Evolutionary conservation across 352 stramenopile genomes (phyloP), one percentile per base, ranked within the genome.

Genomic region (Elongisporangium senticosum): DNA sequence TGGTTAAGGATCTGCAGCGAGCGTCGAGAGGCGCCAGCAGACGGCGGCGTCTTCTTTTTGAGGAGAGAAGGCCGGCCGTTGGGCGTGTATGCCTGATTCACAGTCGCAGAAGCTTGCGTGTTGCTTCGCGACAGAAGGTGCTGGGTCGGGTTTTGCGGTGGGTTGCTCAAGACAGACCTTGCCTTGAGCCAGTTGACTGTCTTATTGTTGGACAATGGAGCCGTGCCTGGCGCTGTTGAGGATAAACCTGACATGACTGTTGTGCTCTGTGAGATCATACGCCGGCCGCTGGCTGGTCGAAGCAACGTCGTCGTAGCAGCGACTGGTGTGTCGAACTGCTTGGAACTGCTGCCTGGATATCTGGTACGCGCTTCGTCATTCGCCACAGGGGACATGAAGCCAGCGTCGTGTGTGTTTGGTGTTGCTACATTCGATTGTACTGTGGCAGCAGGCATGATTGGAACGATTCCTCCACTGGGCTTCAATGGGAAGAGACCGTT

Each of bases 1-100:
- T 92, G 77, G 66, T 84, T 94, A 23, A 94, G 65, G 55, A 94
- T 94, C 59, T 94, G 83, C 19, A 94, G 71, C 26, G 82, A 90
- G 37, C 84, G 65, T 11, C 80, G 61, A 21, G 84, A 94, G 1
- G 84, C 74, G 11, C 80, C 80, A 0, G 77, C 83, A 4, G 78
- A 85, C 39, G 80, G 80, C 6, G 80, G 83, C 56, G 83, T 89
- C 67, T 79, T 80, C 63, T 76, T 82, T 47, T 75, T 73, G 47
- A 79, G 53, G 6, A 71, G 66, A 62, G 63, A 58, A 15, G 52
- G 61, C 10, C 65, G 71, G 0, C 61, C 65, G 7, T 56, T 86
- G 8, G 75, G 75, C 17, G 75, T 86, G 24, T 74, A 64, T 7
- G 57, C 49, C 49, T 76, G 71, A 22, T 53, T 61, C 26, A 69